Evolutionary conservation across 139 green algal species (phyloP).

Genomic region (Volvox africanus): DNA sequence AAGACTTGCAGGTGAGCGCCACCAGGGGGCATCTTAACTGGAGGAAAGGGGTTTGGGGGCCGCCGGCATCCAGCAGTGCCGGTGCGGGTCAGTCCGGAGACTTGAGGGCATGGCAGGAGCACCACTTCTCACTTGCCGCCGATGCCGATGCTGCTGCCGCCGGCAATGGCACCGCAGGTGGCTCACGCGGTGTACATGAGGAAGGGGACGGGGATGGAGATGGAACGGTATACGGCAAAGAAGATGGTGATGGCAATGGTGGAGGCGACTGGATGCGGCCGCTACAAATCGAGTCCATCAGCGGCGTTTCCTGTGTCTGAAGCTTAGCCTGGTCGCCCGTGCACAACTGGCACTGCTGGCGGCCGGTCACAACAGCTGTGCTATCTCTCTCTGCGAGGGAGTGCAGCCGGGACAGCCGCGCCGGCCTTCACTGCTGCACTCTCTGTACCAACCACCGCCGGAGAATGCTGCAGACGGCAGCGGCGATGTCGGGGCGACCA

Average conservation of each 20-base stretch:
- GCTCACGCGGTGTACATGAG: too few relatives aligned
- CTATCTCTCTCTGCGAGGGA: neutral
- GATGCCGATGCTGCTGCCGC: neutral
- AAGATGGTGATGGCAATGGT: neutral
- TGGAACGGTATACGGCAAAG: neutral
- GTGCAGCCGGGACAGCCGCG: neutral
- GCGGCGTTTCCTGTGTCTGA: neutral
- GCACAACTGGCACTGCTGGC: neutral
- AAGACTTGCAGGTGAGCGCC: slow-evolving; percentile 16
- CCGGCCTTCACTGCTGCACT: neutral
- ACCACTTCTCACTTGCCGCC: neutral
- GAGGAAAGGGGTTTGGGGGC: neutral
- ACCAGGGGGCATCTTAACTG: too few relatives aligned
- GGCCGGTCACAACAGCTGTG: neutral
- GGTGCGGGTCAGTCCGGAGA: too few relatives aligned
- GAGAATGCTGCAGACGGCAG: neutral
- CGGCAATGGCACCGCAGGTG: neutral
- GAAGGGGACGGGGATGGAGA: too few relatives aligned
- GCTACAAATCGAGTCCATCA: neutral
- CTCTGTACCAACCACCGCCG: neutral
- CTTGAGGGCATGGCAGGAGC: neutral
- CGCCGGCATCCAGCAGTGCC: too few relatives aligned
- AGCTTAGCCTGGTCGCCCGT: neutral
- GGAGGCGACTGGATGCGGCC: neutral
- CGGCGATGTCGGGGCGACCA: neutral